phyloP scores from a whole-genome alignment of 345 rosid species.

The Arabis hirsuta region DNA sequence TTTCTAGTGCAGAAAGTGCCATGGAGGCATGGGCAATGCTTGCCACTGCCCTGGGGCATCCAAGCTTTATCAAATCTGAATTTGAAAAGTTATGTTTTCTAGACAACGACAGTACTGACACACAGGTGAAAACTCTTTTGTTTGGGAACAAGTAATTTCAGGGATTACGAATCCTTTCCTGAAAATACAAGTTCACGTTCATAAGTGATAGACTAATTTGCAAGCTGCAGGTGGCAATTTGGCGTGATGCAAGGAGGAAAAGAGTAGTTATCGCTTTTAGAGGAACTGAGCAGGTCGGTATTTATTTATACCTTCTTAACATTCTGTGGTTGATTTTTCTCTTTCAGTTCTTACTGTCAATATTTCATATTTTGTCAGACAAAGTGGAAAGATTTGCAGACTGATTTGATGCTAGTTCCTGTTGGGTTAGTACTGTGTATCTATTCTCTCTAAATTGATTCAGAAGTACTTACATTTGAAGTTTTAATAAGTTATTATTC shows the following conservation, averaged over 20 bases:
- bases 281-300: conserved; percentile 93
- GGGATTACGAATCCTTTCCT: not conserved
- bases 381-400: conserved; percentile 92
- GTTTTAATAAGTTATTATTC: conserved; percentile 27
- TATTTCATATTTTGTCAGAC: conserved; percentile 55
- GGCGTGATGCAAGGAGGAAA: conserved; percentile 86
- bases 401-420: conserved; percentile 91
- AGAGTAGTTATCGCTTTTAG: conserved; percentile 90
- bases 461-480: conserved; percentile 2
- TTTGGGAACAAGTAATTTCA: conserved; percentile 16
- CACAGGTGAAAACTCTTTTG: conserved; percentile 64
- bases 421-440: conserved; percentile 65
- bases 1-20: conserved; percentile 89
- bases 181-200: conserved; percentile 19
- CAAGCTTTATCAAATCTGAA: conserved; percentile 94
- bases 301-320: conserved; percentile 31
- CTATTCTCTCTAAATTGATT: conserved; percentile 21
- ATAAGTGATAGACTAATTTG: conserved; percentile 39
- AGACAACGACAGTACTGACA: conserved; percentile 82
- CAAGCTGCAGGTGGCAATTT: conserved; percentile 78
- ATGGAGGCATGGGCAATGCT: conserved; percentile 99
- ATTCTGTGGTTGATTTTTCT: conserved; percentile 9
- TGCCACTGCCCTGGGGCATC: conserved; percentile 90
- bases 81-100: conserved; percentile 92
- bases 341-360: conserved; percentile 31